Percentiles rank a stretch among this genome's conserved stretches.
phyloP scores from a whole-genome alignment of 2,329 filamentous ascomycete species.

The Xylariomycetidae sp. region DNA sequence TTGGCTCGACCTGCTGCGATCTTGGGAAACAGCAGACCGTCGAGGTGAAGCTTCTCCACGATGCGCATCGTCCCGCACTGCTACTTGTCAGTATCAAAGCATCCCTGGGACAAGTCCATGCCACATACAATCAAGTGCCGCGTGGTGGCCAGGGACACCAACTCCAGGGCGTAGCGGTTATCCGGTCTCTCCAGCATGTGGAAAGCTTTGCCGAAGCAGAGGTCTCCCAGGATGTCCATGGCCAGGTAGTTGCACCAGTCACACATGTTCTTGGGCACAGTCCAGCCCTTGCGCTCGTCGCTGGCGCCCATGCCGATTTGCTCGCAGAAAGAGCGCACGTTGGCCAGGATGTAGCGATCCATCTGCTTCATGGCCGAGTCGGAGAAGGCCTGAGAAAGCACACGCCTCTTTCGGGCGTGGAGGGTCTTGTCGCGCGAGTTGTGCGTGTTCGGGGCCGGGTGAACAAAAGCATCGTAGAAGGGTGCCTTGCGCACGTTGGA shows the following conservation, averaged over 20 bases:
- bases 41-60: constrained; percentile 58
- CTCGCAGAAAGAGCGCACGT: constrained; percentile 61
- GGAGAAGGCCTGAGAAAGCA: constrained; percentile 66
- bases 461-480: constrained; percentile 69
- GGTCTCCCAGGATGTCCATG: constrained; percentile 56
- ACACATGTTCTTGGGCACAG: constrained; percentile 53
- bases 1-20: constrained; percentile 61
- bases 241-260: constrained; percentile 57
- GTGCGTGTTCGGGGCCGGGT: constrained; percentile 66
- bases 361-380: constrained; percentile 61
- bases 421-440: constrained; percentile 62
- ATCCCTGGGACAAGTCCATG: not conserved
- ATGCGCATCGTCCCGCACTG: constrained; percentile 65
- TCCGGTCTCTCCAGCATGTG: constrained; percentile 54
- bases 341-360: constrained; percentile 60
- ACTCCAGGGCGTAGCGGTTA: constrained; percentile 59
- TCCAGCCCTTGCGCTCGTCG: constrained; percentile 51
- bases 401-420: constrained; percentile 65
- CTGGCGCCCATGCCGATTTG: constrained; percentile 39
- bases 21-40: constrained; percentile 61
- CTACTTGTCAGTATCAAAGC: constrained; percentile 2
- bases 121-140: constrained; percentile 59
- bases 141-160: constrained; percentile 63
- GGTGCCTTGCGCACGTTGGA: constrained; percentile 61
- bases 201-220: constrained; percentile 57